Base-by-base conservation (phyloP, 768 basidiomycete species). In the Podaxis mareebaensis region DNA sequence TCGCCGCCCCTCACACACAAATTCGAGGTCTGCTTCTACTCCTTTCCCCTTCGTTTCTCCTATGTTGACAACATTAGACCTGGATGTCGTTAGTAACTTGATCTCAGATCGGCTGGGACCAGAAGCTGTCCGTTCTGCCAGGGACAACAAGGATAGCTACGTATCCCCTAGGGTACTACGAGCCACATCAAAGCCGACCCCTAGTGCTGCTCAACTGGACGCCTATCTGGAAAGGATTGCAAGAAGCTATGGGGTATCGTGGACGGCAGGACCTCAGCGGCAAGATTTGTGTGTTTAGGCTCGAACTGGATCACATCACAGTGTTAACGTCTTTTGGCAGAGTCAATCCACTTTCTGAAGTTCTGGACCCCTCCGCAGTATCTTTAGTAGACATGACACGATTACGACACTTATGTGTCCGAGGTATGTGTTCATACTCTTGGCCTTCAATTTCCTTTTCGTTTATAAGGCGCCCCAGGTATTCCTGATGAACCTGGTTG, bases 401-500 rank as follows among this genome's bases (percentile, higher is more conserved):
- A 53, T 75, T 93, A 56, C 83, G 86, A 20, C 74, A 73, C 62
- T 71, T 91, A 36, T 90, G 89, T 71, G 72, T 79, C 30, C 82
- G 80, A 66, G 91, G 91, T 91, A 76, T 48, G 80, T 69, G 33
- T 17, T 40, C 5, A 28, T 52, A 24, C 36, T 30, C 28, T 54
- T 52, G 57, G n/a, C 42, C n/a, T 49, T 39, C 39, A 22, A 48
- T 49, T 26, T 46, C 65, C 56, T 64, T 30, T 30, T 51, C 49
- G 33, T 33, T 66, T 30, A 69, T 65, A 44, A 38, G 22, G 17
- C 57, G 61, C 56, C 51, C 40, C 46, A 92, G 91, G 91, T 63
- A 82, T 92, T 52, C 89, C 91, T 54, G 85, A 90, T 67, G 81
- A 89, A 67, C 91, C 91, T 48, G 75, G 81, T 4, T 92, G 90